Evolutionary conservation across 306 rosid genomes (phyloP).

Genomic region (Arachis stenosperma): DNA sequence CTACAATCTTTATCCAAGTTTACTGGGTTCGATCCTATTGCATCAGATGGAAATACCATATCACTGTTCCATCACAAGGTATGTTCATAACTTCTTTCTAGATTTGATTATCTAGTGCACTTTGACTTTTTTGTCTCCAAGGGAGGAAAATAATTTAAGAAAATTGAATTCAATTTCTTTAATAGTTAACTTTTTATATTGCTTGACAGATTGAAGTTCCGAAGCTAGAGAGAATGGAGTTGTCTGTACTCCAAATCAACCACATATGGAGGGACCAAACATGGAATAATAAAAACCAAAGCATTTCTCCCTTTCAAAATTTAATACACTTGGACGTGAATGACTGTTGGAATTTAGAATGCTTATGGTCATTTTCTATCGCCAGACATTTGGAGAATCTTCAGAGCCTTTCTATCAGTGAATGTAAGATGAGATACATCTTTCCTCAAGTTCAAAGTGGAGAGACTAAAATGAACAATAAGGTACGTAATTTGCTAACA

Average conservation of each 20-base stretch:
- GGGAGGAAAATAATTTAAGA: too few species aligned
- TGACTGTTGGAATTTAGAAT: constrained; percentile 7
- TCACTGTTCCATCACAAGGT: neutral
- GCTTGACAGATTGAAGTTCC: constrained; percentile 1
- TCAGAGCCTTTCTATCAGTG: constrained; percentile 35
- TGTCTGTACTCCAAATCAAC: neutral
- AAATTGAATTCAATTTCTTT: too few species aligned
- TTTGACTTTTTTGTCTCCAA: too few species aligned
- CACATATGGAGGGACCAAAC: constrained; percentile 24
- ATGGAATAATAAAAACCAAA: too few species aligned
- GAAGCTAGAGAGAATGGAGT: constrained; percentile 23
- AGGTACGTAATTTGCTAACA: neutral
- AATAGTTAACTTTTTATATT: too few species aligned
- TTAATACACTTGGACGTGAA: constrained; percentile 27
- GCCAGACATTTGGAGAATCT: constrained; percentile 42
- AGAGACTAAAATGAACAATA: neutral
- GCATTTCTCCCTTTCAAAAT: constrained; percentile 5
- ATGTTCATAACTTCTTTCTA: too few species aligned
- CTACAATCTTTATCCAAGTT: neutral
- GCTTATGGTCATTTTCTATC: constrained; percentile 25
- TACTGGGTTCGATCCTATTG: neutral
- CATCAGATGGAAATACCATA: too few species aligned
- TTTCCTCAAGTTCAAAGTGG: neutral
- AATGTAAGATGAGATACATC: constrained; percentile 42
- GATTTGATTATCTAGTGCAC: too few species aligned